phyloP scores from a whole-genome alignment of 2,329 filamentous ascomycete species.

The Akanthomyces dipterigenus region DNA sequence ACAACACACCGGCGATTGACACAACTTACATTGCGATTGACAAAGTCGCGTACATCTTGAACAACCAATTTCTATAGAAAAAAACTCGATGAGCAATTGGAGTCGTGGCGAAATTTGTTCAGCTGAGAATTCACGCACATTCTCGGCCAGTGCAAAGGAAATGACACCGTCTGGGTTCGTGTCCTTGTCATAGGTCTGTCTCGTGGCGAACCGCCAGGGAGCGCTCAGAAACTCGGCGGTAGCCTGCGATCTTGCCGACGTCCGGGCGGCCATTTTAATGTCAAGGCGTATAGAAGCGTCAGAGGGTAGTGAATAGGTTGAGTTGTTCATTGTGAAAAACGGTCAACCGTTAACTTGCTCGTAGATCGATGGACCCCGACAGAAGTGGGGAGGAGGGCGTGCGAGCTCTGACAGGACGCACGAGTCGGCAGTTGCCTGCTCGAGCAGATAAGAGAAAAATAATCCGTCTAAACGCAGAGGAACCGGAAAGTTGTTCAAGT shows the following conservation, averaged over 20 bases:
- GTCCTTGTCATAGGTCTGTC: slow-evolving; percentile 30
- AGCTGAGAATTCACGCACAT: slow-evolving; percentile 22
- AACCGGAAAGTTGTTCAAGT: not conserved
- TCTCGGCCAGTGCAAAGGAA: slow-evolving; percentile 43
- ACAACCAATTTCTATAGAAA: slow-evolving; percentile 32
- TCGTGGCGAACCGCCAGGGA: slow-evolving; percentile 28
- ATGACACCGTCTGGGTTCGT: slow-evolving; percentile 35
- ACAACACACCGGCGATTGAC: not conserved
- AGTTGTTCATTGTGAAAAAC: not conserved
- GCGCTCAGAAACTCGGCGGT: slow-evolving; percentile 19
- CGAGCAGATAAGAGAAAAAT: not conserved
- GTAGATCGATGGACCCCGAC: slow-evolving; percentile 4
- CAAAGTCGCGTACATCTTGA: slow-evolving; percentile 23
- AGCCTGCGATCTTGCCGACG: slow-evolving; percentile 20
- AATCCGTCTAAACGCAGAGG: not conserved
- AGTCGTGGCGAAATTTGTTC: not conserved
- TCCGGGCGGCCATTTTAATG: slow-evolving; percentile 10
- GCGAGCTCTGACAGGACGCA: not conserved
- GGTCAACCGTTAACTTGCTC: slow-evolving; percentile 2
- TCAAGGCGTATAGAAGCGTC: not conserved
- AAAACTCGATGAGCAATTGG: not conserved
- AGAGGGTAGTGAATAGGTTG: not conserved
- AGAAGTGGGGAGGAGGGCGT: slow-evolving; percentile 4
- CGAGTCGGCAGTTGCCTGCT: not conserved
- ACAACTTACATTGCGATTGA: slow-evolving; percentile 24